Evolutionary conservation across 495 filamentous ascomycete species (phyloP).

Genomic region (Talaromyces wortmannii): DNA sequence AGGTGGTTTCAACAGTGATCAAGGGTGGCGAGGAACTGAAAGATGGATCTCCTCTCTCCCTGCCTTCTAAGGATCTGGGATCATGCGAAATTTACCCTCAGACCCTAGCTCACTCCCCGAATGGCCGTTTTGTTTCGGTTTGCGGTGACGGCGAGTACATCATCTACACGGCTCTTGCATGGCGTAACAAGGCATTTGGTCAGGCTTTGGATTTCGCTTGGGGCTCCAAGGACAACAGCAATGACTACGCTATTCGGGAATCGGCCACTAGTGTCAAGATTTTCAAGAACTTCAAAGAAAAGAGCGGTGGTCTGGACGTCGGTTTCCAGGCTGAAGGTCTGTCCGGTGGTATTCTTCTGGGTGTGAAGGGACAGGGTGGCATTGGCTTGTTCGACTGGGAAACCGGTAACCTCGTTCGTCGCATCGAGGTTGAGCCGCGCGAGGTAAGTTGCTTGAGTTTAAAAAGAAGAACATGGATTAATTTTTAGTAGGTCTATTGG

Average conservation of each 20-base stretch:
- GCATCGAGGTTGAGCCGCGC: conserved; percentile 93
- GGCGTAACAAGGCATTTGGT: conserved; percentile 96
- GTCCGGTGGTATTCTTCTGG: conserved; percentile 83
- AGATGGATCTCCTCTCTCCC: conserved; percentile 76
- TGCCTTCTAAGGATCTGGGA: conserved; percentile 90
- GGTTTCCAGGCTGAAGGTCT: conserved; percentile 94
- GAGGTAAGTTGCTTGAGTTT: conserved; percentile 37
- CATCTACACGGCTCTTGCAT: conserved; percentile 94
- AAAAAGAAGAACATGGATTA: conserved; percentile 1
- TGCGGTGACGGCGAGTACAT: conserved; percentile 98
- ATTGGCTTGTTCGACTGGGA: conserved; percentile 97
- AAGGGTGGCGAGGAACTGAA: conserved; percentile 86
- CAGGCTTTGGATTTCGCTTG: conserved; percentile 93
- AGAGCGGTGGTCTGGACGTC: conserved; percentile 80
- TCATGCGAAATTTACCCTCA: conserved; percentile 96
- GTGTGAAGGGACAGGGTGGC: conserved; percentile 89
- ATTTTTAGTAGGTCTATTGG: conserved; percentile 73
- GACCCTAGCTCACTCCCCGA: conserved; percentile 88
- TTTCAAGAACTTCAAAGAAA: conserved; percentile 96
- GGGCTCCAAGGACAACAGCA: conserved; percentile 96
- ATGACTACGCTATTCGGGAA: conserved; percentile 95
- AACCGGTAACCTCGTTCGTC: conserved; percentile 76
- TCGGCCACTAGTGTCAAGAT: conserved; percentile 90
- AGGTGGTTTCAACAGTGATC: conserved; percentile 90
- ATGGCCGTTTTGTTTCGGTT: conserved; percentile 93